Conservation (phyloP, 2,329 filamentous ascomycete species). For the Ploettnerulaceae sp. region DNA sequence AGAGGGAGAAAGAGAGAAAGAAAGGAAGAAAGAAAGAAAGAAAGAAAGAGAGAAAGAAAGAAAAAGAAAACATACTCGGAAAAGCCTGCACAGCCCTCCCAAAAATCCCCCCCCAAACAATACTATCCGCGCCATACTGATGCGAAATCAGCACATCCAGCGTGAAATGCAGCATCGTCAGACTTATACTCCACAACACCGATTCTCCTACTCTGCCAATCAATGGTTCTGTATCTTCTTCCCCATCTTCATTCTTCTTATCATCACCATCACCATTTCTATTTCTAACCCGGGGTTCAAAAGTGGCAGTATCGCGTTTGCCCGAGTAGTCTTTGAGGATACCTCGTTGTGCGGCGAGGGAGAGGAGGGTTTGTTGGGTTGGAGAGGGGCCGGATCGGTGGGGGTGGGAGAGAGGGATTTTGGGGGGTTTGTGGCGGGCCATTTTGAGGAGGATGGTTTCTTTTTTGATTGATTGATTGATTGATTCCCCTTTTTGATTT, state of each 20-base stretch:
- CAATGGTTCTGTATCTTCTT: slow-evolving; percentile 26
- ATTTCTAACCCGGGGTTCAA: not conserved
- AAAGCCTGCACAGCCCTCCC: slow-evolving; percentile 49
- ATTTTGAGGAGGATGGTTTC: slow-evolving; percentile 27
- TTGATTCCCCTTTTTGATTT: not conserved
- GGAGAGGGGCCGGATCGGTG: slow-evolving; percentile 57
- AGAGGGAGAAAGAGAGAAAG: not conserved
- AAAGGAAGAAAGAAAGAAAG: not conserved
- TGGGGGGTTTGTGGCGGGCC: slow-evolving; percentile 42
- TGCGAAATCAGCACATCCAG: slow-evolving; percentile 74
- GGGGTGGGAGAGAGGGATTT: slow-evolving; percentile 61
- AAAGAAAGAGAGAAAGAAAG: not conserved
- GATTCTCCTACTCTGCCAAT: slow-evolving; percentile 41
- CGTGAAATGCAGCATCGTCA: slow-evolving; percentile 71
- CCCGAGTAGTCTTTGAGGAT: slow-evolving; percentile 34
- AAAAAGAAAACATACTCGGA: slow-evolving; percentile 39
- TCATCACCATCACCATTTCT: slow-evolving; percentile 25
- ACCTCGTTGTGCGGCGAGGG: slow-evolving; percentile 62
- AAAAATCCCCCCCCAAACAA: slow-evolving; percentile 53
- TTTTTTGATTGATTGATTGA: not conserved
- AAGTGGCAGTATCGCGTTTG: not conserved
- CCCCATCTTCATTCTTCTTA: slow-evolving; percentile 17
- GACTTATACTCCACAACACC: slow-evolving; percentile 53
- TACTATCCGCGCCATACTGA: slow-evolving; percentile 64
- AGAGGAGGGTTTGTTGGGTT: slow-evolving; percentile 68